Conservation (phyloP, 805 yeast genomes). For the Wickerhamomyces pijperi region DNA sequence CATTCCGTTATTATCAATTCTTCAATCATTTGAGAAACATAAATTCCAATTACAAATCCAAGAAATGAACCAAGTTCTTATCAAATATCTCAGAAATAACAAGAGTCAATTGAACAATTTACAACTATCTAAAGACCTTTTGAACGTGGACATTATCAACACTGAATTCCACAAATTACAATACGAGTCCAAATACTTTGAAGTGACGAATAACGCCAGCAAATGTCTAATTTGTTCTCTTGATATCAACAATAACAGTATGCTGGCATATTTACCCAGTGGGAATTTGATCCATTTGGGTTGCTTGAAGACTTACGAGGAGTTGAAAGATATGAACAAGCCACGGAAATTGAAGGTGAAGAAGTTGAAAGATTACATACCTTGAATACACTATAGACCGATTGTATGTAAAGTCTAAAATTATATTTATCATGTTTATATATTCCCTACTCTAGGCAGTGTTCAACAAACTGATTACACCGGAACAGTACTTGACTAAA, state of each 20-base stretch:
- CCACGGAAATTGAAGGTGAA: slow-evolving; percentile 6
- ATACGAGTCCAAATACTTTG: slow-evolving; percentile 3
- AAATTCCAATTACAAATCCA: slow-evolving; percentile 10
- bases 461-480: slow-evolving; percentile 55
- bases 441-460: slow-evolving; percentile 12
- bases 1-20: slow-evolving; percentile 5
- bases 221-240: slow-evolving; percentile 8
- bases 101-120: slow-evolving; percentile 2
- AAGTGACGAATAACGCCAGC: slow-evolving; percentile 3
- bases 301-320: slow-evolving; percentile 5
- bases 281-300: slow-evolving; percentile 14
- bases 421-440: no score
- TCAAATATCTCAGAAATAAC: slow-evolving; percentile 10
- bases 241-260: slow-evolving; percentile 8
- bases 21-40: slow-evolving; percentile 2
- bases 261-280: slow-evolving; percentile 4
- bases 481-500: slow-evolving; percentile 68
- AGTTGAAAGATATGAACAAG: neutral
- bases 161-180: slow-evolving; percentile 2
- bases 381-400: no score
- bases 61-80: slow-evolving; percentile 11
- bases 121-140: slow-evolving; percentile 3
- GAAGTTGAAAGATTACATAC: slow-evolving; percentile 6
- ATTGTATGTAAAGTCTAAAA: no score
- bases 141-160: slow-evolving; percentile 5